phyloP scores from a whole-genome alignment of 768 basidiomycete species.

The Russula vinacea region DNA sequence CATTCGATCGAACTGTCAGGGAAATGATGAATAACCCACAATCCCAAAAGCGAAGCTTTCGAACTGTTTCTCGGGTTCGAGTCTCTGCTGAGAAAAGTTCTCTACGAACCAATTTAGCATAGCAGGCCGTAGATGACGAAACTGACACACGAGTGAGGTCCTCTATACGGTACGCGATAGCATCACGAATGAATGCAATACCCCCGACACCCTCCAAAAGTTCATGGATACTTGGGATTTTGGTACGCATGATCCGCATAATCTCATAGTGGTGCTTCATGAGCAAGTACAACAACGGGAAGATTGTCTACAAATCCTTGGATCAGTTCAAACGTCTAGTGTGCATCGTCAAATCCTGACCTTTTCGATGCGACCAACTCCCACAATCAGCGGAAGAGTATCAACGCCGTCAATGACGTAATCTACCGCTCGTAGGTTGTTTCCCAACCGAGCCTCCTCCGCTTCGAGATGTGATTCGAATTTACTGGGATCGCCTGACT shows the following conservation, averaged over 20 bases:
- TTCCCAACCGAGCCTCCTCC: constrained; percentile 34
- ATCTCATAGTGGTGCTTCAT: constrained; percentile 31
- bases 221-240: constrained; percentile 9
- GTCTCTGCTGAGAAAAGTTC: constrained; percentile 30
- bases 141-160: constrained; percentile 10
- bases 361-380: constrained; percentile 34
- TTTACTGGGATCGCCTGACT: not conserved
- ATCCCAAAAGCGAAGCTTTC: constrained; percentile 30
- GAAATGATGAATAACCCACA: constrained; percentile 15
- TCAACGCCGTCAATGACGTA: constrained; percentile 35
- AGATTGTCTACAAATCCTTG: constrained; percentile 9
- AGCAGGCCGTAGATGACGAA: not conserved
- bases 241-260: constrained; percentile 20
- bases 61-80: constrained; percentile 29
- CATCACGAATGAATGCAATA: not conserved
- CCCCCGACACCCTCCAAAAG: not conserved
- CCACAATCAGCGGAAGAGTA: constrained; percentile 33
- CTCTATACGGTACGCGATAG: constrained; percentile 12
- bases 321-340: not conserved
- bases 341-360: constrained; percentile 13
- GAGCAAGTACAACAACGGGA: constrained; percentile 27
- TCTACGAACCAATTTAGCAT: constrained; percentile 11
- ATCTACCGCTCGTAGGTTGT: constrained; percentile 31
- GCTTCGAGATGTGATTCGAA: constrained; percentile 31
- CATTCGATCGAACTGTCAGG: not conserved